Base-by-base conservation (phyloP, 805 yeast species). In the Zygoascus tannicola region DNA sequence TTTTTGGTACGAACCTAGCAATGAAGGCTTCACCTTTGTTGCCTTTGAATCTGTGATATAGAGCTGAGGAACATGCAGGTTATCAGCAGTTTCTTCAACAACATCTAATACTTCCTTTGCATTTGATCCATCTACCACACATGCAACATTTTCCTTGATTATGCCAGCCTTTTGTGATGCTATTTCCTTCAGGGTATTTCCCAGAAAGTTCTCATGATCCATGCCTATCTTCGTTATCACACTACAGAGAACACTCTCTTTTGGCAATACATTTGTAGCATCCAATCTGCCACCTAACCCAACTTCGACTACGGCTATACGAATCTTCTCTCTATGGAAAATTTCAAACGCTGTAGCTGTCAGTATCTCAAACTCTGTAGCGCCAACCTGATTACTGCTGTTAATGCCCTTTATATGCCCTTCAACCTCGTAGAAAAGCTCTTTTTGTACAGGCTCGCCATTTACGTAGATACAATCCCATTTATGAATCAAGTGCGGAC, bases 261-360 rank as follows among this genome's bases (percentile, higher is more conserved):
- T 48, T 18, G 44, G 32, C 44, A 54, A 59, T 0, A 84, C 84
- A 64, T 90, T 90, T 0, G 98, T 90, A 1, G 97, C 85, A 62
- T 90, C 98, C 10, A 78, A 59, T 35, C 83, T 62, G 0, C 98
- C 98, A 2, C 98, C 98, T 4, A 92, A 66, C 0, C 98, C 98
- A 3, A 87, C 97, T 60, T 90, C 98, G n/a, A 90, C 63, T 0
- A 90, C 76, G 0, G 95, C 96, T 44, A 82, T 64, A 20, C 81
- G 78, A 4, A 87, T 81, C 1, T 70, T 61, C 35, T 69, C 68
- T 8, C 71, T 55, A 32, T 70, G 69, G 59, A 92, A 92, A 20
- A 85, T 74, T 52, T 81, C 75, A 53, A 86, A 78, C 1, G 97
- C 97, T 0, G 83, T 76, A 19, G 87, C 90, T 0, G 97, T 85